phyloP scores from a whole-genome alignment of 2,329 filamentous ascomycete species.

The Dichotomopilus funicola region DNA sequence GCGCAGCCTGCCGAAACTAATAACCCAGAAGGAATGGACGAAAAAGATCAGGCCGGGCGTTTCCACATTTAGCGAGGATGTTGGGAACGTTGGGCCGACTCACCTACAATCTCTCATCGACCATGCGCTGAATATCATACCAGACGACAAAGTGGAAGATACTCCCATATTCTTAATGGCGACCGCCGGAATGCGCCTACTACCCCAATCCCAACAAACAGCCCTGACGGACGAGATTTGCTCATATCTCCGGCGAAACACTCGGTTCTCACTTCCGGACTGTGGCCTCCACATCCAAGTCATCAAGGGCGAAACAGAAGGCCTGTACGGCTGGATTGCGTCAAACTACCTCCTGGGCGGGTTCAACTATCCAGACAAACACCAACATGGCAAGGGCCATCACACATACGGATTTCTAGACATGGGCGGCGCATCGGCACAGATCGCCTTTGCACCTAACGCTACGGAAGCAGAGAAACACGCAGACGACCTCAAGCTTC shows the following conservation, averaged over 20 bases:
- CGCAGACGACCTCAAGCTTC: slow-evolving; percentile 76
- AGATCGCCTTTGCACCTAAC: slow-evolving; percentile 97
- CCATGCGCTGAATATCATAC: slow-evolving; percentile 74
- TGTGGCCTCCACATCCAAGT: slow-evolving; percentile 87
- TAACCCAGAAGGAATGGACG: slow-evolving; percentile 79
- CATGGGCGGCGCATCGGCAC: slow-evolving; percentile 96
- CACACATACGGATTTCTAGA: slow-evolving; percentile 96
- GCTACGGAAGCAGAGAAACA: slow-evolving; percentile 84
- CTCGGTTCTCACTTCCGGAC: slow-evolving; percentile 80
- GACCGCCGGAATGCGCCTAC: slow-evolving; percentile 87
- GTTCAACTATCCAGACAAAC: slow-evolving; percentile 69
- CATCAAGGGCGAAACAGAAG: slow-evolving; percentile 92
- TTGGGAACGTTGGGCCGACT: slow-evolving; percentile 69
- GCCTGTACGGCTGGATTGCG: slow-evolving; percentile 94
- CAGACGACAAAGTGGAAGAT: slow-evolving; percentile 65
- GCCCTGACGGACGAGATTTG: slow-evolving; percentile 73
- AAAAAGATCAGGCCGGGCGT: slow-evolving; percentile 93
- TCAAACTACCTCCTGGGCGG: slow-evolving; percentile 91
- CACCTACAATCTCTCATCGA: slow-evolving; percentile 75
- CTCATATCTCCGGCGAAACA: slow-evolving; percentile 68
- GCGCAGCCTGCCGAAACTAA: slow-evolving; percentile 67
- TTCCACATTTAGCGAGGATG: slow-evolving; percentile 77
- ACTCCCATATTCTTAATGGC: slow-evolving; percentile 94
- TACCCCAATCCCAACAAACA: slow-evolving; percentile 66
- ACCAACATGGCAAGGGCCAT: slow-evolving; percentile 78